phyloP scores from a whole-genome alignment of 768 basidiomycete species.

The Scleroderma citrinum region DNA sequence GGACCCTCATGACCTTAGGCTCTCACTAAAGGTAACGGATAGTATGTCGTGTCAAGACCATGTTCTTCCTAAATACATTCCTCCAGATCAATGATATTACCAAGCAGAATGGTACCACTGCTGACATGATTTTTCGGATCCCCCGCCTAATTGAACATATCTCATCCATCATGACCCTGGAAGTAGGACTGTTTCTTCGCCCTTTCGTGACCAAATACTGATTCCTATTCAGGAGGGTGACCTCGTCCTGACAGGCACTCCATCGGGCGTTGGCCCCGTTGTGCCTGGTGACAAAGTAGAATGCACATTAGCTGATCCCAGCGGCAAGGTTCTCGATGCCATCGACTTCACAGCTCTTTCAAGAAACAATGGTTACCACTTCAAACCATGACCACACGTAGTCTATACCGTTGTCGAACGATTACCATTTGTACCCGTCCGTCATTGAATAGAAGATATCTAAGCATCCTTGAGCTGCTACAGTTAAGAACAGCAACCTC shows the following conservation, averaged over 20 bases:
- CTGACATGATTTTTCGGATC: conserved; percentile 90
- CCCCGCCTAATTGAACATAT: conserved; percentile 85
- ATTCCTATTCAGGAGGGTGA: conserved; percentile 67
- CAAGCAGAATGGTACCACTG: conserved; percentile 82
- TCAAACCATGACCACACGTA: conserved; percentile 25
- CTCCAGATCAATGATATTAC: conserved; percentile 72
- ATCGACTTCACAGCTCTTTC: conserved; percentile 62
- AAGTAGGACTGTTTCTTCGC: conserved; percentile 39
- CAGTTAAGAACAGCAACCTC: conserved; percentile 1
- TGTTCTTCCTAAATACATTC: background rate
- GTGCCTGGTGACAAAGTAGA: conserved; percentile 70
- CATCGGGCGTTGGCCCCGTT: conserved; percentile 82
- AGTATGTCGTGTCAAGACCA: background rate
- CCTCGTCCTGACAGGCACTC: conserved; percentile 87
- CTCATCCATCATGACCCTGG: conserved; percentile 95
- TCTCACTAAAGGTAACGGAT: conserved; percentile 62
- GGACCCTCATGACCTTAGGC: conserved; percentile 70
- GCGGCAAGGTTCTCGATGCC: conserved; percentile 50
- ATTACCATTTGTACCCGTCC: background rate
- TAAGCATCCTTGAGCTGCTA: background rate
- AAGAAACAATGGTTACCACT: conserved; percentile 66
- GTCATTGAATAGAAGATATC: background rate
- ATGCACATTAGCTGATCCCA: conserved; percentile 57
- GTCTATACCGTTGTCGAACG: background rate
- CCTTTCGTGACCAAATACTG: background rate